These are phyloP conservation scores for Penicillium sp. DNA, from an alignment of 2,329 filamentous ascomycete species.

Conservation along the genomic window DNA sequence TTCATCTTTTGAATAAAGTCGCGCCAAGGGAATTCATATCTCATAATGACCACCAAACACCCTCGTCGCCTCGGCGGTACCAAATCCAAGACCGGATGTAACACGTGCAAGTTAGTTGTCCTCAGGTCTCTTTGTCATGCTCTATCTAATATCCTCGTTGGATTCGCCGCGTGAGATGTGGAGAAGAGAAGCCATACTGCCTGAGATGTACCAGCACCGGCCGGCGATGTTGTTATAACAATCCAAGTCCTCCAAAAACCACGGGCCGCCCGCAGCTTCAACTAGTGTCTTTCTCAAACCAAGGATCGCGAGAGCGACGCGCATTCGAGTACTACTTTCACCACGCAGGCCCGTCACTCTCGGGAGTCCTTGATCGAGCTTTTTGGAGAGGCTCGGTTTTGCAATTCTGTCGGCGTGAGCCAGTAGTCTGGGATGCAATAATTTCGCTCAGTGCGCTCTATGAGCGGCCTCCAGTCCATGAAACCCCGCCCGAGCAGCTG, in stretches of 20 bases:
- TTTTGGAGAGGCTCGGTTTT: conserved; percentile 30
- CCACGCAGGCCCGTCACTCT: conserved; percentile 20
- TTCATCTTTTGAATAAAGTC: not conserved
- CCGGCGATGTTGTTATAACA: conserved; percentile 15
- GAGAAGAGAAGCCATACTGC: conserved; percentile 19
- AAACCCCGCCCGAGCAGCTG: conserved; percentile 6
- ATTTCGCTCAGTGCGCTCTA: conserved; percentile 29
- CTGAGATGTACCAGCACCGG: conserved; percentile 17
- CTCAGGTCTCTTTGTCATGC: not conserved
- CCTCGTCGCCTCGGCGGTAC: conserved; percentile 13
- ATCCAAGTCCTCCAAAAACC: not conserved
- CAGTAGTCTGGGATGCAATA: conserved; percentile 29
- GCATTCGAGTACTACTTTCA: conserved; percentile 31
- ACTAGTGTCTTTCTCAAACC: conserved; percentile 1
- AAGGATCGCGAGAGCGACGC: conserved; percentile 20
- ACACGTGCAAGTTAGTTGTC: conserved; percentile 24
- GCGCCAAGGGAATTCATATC: not conserved
- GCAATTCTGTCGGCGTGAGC: conserved; percentile 25
- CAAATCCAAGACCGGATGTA: conserved; percentile 23
- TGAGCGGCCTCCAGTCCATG: conserved; percentile 21
- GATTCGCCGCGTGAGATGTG: conserved; percentile 15
- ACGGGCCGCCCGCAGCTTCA: conserved; percentile 1
- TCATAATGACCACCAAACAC: conserved; percentile 1
- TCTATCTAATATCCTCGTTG: conserved; percentile 1
- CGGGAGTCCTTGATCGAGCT: conserved; percentile 24